These are phyloP conservation scores for Stachybotrys chlorohalonatus DNA, from an alignment of 2,329 filamentous ascomycete genomes.

Conservation along the genomic window DNA sequence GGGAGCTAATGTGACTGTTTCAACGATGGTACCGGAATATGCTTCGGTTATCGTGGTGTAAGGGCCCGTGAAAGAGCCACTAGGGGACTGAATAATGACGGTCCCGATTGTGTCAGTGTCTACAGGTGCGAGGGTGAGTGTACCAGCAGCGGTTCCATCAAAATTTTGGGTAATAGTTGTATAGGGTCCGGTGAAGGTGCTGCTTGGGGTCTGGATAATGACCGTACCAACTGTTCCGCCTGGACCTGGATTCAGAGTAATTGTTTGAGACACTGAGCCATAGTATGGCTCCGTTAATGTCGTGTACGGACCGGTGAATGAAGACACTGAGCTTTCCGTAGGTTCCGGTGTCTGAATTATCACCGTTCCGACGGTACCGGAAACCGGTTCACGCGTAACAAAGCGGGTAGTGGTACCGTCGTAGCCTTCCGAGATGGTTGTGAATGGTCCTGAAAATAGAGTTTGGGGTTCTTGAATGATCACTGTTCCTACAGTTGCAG, in stretches of 20 bases:
- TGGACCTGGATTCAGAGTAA: not conserved
- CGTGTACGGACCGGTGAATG: not conserved
- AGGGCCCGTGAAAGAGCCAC: not conserved
- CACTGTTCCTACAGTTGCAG: not conserved
- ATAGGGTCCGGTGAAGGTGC: not conserved
- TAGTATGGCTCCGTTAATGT: not conserved
- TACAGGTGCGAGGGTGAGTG: not conserved
- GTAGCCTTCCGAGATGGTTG: not conserved
- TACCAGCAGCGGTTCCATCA: not conserved
- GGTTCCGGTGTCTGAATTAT: not conserved
- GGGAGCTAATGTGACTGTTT: not conserved
- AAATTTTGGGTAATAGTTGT: not conserved
- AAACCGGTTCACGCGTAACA: not conserved
- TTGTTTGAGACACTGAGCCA: not conserved
- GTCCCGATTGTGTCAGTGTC: not conserved
- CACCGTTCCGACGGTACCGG: not conserved
- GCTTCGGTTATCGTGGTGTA: not conserved
- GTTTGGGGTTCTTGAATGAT: not conserved
- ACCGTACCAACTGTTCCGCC: not conserved
- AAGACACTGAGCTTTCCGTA: not conserved
- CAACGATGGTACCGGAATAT: not conserved
- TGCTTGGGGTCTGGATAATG: not conserved
- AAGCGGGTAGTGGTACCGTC: not conserved
- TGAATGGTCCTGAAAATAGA: conserved; percentile 2
- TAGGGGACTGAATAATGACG: not conserved